phyloP scores from a whole-genome alignment of 2,329 filamentous ascomycete species.

The Arthrobotrys conoides region DNA sequence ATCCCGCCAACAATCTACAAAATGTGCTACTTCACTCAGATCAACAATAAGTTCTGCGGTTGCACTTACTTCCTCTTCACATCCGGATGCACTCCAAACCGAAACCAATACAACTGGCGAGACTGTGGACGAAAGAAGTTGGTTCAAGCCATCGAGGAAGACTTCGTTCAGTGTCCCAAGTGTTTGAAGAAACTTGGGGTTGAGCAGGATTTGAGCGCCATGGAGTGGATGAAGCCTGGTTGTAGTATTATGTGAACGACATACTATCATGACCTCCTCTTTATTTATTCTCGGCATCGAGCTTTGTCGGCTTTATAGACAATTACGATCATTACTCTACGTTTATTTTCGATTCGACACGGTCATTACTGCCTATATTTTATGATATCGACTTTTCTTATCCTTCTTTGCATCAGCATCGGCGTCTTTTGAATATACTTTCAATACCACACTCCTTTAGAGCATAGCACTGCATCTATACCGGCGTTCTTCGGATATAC shows the following conservation, averaged over 20 bases:
- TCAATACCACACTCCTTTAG: conserved; percentile 13
- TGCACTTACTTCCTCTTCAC: conserved; percentile 58
- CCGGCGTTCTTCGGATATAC: conserved; percentile 5
- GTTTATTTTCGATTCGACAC: conserved; percentile 7
- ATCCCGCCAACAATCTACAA: neutral
- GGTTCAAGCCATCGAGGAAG: conserved; percentile 55
- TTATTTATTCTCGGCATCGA: neutral
- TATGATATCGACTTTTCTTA: neutral
- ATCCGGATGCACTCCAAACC: conserved; percentile 51
- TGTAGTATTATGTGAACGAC: conserved; percentile 43
- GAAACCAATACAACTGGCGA: conserved; percentile 54
- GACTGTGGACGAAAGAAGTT: conserved; percentile 58
- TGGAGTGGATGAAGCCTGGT: conserved; percentile 59
- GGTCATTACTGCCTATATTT: conserved; percentile 6
- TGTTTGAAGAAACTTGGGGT: conserved; percentile 53
- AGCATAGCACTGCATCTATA: conserved; percentile 14
- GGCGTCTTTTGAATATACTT: conserved; percentile 21
- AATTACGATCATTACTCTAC: conserved; percentile 17
- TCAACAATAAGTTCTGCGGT: conserved; percentile 53
- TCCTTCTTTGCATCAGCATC: conserved; percentile 15
- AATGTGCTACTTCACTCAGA: conserved; percentile 59
- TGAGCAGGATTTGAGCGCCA: conserved; percentile 49
- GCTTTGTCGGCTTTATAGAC: conserved; percentile 6
- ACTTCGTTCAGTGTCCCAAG: conserved; percentile 49
- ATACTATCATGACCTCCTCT: neutral